Evolutionary conservation across 352 stramenopile species (phyloP).

Genomic region (Blastocystis sp.): DNA sequence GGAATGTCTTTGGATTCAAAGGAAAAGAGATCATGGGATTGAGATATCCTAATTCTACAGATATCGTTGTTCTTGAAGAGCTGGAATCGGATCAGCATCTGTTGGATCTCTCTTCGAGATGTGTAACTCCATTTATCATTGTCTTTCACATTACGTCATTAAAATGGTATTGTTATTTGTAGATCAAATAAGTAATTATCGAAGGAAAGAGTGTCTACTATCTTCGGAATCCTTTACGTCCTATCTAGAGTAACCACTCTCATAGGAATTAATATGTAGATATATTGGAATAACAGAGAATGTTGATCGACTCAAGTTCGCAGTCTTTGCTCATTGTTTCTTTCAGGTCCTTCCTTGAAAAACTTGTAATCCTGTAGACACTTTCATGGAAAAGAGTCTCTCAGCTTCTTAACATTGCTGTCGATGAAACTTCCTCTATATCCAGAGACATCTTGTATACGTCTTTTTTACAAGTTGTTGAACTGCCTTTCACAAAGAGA

Average conservation of each 20-base stretch:
- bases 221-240: not conserved
- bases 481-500: not conserved
- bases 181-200: conserved; percentile 47
- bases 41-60: not conserved
- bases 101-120: not conserved
- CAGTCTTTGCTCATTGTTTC: not conserved
- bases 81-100: conserved; percentile 2
- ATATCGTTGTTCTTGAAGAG: conserved; percentile 12
- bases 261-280: not conserved
- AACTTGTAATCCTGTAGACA: not conserved
- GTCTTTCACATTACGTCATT: conserved; percentile 49
- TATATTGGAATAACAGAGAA: not conserved
- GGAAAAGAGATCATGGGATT: conserved; percentile 33
- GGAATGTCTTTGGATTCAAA: not conserved
- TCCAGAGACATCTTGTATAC: not conserved
- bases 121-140: not conserved
- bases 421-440: not conserved
- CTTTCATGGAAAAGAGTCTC: not conserved
- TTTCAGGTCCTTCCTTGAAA: not conserved
- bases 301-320: not conserved
- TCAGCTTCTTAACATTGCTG: not conserved
- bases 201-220: not conserved
- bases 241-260: not conserved
- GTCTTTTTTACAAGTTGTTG: not conserved
- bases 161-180: not conserved